Percentiles rank a stretch among this genome's conserved stretches.
Conservation (phyloP, 805 yeast species). For the Kockiozyma suomiensis region DNA sequence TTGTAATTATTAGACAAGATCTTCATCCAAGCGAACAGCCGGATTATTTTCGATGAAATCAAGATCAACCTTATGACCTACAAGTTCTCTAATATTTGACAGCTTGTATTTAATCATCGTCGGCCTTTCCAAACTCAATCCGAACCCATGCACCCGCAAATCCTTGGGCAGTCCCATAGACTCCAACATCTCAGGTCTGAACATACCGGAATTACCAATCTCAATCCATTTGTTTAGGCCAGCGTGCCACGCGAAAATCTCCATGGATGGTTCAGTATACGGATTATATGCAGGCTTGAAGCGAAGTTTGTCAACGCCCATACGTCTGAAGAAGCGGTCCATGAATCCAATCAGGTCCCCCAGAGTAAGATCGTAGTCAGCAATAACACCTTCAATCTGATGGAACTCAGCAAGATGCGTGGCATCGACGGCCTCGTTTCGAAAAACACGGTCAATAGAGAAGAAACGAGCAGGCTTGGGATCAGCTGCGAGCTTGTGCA, state of each 20-base stretch:
- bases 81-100: constrained; percentile 90
- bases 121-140: constrained; percentile 95
- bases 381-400: constrained; percentile 98
- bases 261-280: constrained; percentile 98
- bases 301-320: constrained; percentile 95
- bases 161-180: constrained; percentile 96
- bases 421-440: constrained; percentile 99
- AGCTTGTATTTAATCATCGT: constrained; percentile 98
- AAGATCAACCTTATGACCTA: constrained; percentile 94
- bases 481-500: constrained; percentile 72
- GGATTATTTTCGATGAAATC: constrained; percentile 95
- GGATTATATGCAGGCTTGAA: constrained; percentile 99
- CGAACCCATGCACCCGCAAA: constrained; percentile 95
- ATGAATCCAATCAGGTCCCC: constrained; percentile 98
- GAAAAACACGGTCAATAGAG: constrained; percentile 97
- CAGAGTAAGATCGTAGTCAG: constrained; percentile 90
- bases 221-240: constrained; percentile 98
- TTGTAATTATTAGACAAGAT: constrained; percentile 37
- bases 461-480: constrained; percentile 80
- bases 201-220: constrained; percentile 99
- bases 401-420: constrained; percentile 99
- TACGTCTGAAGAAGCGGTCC: constrained; percentile 93
- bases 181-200: constrained; percentile 99
- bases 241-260: constrained; percentile 94
- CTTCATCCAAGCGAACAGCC: constrained; percentile 94